Conservation (phyloP, 495 filamentous ascomycete species). For the Aspergillus ostianus region DNA sequence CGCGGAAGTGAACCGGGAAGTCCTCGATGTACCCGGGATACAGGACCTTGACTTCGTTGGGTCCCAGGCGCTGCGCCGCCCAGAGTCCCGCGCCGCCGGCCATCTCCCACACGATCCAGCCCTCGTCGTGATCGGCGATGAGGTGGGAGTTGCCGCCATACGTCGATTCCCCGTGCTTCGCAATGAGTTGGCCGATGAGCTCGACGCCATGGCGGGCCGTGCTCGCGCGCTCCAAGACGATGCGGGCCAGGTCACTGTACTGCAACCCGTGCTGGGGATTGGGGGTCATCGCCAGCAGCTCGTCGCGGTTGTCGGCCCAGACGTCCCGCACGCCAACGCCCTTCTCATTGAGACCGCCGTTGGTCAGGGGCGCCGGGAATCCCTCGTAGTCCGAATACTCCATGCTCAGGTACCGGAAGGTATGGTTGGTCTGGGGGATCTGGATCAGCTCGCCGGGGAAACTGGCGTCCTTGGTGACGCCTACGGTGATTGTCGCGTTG, state of each 20-base stretch:
- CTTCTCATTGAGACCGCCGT: not conserved
- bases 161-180: not conserved
- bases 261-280: not conserved
- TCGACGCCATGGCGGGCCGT: not conserved
- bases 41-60: not conserved
- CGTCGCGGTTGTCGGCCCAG: not conserved
- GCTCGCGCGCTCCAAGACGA: not conserved
- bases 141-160: not conserved
- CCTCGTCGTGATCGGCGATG: not conserved
- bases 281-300: not conserved
- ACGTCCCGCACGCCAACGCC: not conserved
- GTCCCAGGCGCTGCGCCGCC: not conserved
- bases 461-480: not conserved
- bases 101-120: not conserved
- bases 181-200: not conserved
- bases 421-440: not conserved
- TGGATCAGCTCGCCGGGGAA: not conserved
- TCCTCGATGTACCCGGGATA: not conserved
- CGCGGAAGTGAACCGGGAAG: not conserved
- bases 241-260: not conserved
- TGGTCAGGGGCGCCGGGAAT: not conserved
- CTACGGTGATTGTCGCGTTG: not conserved
- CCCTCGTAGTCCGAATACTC: not conserved
- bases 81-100: not conserved
- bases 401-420: not conserved